Conservation (phyloP, 169 alveolate genomes). For the Babesia sp. region DNA sequence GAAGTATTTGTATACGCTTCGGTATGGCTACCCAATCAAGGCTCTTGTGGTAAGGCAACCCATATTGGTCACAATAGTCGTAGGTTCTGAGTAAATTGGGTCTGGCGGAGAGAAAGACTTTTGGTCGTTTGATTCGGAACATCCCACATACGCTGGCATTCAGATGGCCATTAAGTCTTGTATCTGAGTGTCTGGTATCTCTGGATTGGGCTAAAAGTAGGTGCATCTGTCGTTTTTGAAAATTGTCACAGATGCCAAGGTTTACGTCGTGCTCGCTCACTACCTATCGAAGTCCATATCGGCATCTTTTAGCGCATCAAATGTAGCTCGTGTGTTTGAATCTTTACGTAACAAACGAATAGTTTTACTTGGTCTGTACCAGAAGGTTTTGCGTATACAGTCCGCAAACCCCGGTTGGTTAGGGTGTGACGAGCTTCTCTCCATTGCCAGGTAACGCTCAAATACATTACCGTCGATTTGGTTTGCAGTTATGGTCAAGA, state of each 20-base stretch:
- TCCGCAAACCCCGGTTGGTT: slow-evolving; percentile 43
- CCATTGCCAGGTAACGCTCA: slow-evolving; percentile 37
- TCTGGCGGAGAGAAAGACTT: slow-evolving; percentile 45
- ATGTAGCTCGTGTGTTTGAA: slow-evolving; percentile 43
- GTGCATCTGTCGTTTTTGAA: neutral
- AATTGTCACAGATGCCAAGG: neutral
- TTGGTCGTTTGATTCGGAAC: slow-evolving; percentile 56
- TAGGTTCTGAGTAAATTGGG: slow-evolving; percentile 51
- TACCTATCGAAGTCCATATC: slow-evolving; percentile 25
- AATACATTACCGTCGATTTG: neutral
- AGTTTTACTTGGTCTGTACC: slow-evolving; percentile 48
- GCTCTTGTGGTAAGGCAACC: slow-evolving; percentile 43
- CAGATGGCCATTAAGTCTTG: slow-evolving; percentile 48
- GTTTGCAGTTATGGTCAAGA: slow-evolving; percentile 18
- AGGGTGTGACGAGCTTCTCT: slow-evolving; percentile 27
- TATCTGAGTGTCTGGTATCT: slow-evolving; percentile 41
- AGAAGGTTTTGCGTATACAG: slow-evolving; percentile 35
- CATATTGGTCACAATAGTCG: neutral
- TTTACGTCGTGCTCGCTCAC: slow-evolving; percentile 42
- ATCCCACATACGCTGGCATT: slow-evolving; percentile 62
- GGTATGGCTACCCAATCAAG: slow-evolving; percentile 64
- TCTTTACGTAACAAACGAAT: slow-evolving; percentile 27
- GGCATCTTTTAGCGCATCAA: slow-evolving; percentile 2
- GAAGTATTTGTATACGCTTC: slow-evolving; percentile 56
- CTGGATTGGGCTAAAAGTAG: slow-evolving; percentile 19